phyloP scores from a whole-genome alignment of 768 basidiomycete genomes.

The Tremella yokohamensis region DNA sequence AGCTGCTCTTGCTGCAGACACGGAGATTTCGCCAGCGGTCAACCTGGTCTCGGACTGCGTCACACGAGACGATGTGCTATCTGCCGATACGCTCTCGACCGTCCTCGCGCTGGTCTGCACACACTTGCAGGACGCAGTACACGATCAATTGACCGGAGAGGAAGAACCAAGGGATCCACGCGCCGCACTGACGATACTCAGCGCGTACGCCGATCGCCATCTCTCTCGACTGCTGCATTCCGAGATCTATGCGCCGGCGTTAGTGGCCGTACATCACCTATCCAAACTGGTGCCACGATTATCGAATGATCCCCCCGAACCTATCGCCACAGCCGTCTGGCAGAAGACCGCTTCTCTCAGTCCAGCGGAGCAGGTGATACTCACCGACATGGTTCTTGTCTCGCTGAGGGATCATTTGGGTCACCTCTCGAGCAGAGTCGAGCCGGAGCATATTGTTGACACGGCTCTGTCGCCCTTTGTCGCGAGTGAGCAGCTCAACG shows the following conservation, averaged over 20 bases:
- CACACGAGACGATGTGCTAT: slow-evolving; percentile 16
- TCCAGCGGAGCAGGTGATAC: slow-evolving; percentile 9
- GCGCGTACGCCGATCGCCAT: slow-evolving; percentile 26
- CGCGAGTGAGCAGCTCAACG: slow-evolving; percentile 8
- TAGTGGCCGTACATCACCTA: slow-evolving; percentile 38
- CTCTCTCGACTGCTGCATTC: slow-evolving; percentile 18
- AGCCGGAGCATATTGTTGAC: slow-evolving; percentile 35
- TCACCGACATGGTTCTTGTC: slow-evolving; percentile 10
- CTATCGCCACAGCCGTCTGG: slow-evolving; percentile 9
- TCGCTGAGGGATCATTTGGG: slow-evolving; percentile 12
- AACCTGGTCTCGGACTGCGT: slow-evolving; percentile 2
- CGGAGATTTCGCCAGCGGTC: slow-evolving; percentile 1
- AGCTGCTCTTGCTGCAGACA: slow-evolving; percentile 19
- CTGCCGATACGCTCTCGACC: slow-evolving; percentile 32
- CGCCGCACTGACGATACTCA: slow-evolving; percentile 32
- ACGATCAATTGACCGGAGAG: slow-evolving; percentile 17
- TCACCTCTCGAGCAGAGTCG: slow-evolving; percentile 14
- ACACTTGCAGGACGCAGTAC: slow-evolving; percentile 29
- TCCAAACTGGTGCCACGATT: slow-evolving; percentile 26
- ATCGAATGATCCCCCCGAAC: neutral
- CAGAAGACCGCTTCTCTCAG: slow-evolving; percentile 4
- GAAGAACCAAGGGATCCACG: slow-evolving; percentile 5
- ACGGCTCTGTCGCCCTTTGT: slow-evolving; percentile 23
- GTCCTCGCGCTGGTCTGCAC: slow-evolving; percentile 40
- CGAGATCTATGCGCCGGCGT: slow-evolving; percentile 28